Conservation (phyloP, 345 rosid species). For the Camelina laxa region DNA sequence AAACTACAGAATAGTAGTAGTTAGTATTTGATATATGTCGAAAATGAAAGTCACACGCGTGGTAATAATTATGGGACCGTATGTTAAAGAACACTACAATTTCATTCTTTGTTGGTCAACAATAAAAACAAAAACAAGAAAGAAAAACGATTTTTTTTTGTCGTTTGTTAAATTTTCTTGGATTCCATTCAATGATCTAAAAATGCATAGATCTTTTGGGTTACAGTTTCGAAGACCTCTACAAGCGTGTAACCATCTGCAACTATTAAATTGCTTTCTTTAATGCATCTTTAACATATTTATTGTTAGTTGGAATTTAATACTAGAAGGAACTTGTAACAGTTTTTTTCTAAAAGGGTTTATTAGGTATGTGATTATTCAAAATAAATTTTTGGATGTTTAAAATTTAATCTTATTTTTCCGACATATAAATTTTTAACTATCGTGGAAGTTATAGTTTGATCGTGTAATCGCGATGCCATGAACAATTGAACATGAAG, state of each 20-base stretch:
- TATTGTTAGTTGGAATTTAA: conserved; percentile 42
- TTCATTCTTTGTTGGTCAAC: not conserved
- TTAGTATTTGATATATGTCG: not conserved
- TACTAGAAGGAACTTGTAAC: conserved; percentile 1
- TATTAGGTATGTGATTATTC: not conserved
- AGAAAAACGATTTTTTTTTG: conserved; percentile 22
- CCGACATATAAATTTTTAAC: not conserved
- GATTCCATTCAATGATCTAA: conserved; percentile 43
- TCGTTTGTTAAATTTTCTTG: conserved; percentile 38
- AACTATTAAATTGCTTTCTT: conserved; percentile 45
- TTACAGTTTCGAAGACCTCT: conserved; percentile 45
- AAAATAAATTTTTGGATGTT: not conserved
- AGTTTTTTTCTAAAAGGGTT: not conserved
- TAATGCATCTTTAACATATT: conserved; percentile 42
- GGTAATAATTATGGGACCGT: conserved; percentile 10
- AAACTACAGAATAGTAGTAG: not conserved
- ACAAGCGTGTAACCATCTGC: conserved; percentile 46
- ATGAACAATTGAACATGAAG: not conserved
- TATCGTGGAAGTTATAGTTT: not conserved
- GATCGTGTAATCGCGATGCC: not conserved
- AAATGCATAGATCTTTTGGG: conserved; percentile 45
- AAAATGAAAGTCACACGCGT: conserved; percentile 22
- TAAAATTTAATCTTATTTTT: too few relatives aligned
- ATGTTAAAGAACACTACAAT: conserved; percentile 7
- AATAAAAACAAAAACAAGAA: not conserved